Percentiles rank a stretch among this genome's conserved stretches.
Conservation (phyloP, 2,329 filamentous ascomycete species). For the Ophiosphaerella narmari region DNA sequence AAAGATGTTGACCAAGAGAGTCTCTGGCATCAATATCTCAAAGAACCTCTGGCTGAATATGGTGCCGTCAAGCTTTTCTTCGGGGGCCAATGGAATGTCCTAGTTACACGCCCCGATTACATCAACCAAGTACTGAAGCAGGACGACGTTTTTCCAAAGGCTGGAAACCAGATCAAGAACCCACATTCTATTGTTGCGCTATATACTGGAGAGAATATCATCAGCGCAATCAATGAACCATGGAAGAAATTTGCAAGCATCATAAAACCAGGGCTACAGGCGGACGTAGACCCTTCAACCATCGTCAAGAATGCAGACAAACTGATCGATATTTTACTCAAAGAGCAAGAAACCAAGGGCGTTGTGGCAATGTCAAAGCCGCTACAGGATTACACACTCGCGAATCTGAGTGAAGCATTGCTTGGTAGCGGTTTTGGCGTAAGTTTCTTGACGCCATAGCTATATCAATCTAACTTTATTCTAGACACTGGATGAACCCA, state of each 20-base stretch:
- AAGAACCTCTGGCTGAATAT: conserved; percentile 37
- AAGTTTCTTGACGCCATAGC: background rate
- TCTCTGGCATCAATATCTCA: conserved; percentile 43
- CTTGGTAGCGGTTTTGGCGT: conserved; percentile 13
- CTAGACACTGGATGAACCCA: conserved; percentile 4
- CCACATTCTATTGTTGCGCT: conserved; percentile 18
- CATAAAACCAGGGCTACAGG: conserved; percentile 20
- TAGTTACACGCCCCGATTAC: conserved; percentile 50
- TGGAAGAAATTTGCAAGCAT: conserved; percentile 19
- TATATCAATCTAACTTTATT: background rate
- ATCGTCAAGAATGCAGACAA: conserved; percentile 27
- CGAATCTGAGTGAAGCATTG: conserved; percentile 31
- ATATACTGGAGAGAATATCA: conserved; percentile 26
- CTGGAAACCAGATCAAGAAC: conserved; percentile 25
- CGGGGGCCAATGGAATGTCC: conserved; percentile 52
- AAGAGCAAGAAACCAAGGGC: conserved; percentile 18
- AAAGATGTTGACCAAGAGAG: conserved; percentile 48
- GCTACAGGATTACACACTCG: conserved; percentile 39
- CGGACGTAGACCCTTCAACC: conserved; percentile 16
- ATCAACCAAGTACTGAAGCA: conserved; percentile 41
- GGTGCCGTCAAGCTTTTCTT: conserved; percentile 55
- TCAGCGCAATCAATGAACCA: conserved; percentile 17
- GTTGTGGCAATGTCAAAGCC: conserved; percentile 28
- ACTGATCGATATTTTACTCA: conserved; percentile 26
- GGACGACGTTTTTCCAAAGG: conserved; percentile 23